Percentiles rank a stretch among this genome's conserved stretches.
These are phyloP conservation scores for Elymus sibiricus DNA, from an alignment of 176 grass and related monocot genomes.

Conservation along the genomic window DNA sequence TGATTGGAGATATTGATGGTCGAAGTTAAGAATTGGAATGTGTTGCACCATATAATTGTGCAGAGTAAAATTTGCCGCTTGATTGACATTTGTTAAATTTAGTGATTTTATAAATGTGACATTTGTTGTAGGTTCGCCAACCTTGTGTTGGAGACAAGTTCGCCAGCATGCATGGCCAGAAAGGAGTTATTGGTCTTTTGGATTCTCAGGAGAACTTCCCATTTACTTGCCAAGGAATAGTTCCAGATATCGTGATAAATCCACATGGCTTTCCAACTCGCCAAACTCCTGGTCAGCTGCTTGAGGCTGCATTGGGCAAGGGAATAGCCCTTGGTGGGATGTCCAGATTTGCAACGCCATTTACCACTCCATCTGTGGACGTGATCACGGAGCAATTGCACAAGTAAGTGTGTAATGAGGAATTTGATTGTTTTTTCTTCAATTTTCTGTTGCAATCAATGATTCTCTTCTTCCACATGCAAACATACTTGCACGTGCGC, in stretches of 20 bases:
- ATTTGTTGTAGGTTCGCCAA: slow-evolving; percentile 53
- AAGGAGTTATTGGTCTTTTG: slow-evolving; percentile 88
- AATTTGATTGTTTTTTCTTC: neutral
- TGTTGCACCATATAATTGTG: neutral
- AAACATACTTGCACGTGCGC: neutral
- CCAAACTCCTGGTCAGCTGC: slow-evolving; percentile 93
- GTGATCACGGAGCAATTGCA: slow-evolving; percentile 82
- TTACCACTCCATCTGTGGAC: slow-evolving; percentile 75
- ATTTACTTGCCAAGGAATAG: slow-evolving; percentile 80
- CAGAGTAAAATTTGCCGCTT: neutral
- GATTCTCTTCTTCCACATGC: neutral
- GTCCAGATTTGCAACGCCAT: slow-evolving; percentile 81
- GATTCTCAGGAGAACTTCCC: slow-evolving; percentile 95
- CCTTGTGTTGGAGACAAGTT: slow-evolving; percentile 93
- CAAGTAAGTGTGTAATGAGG: slow-evolving; percentile 53
- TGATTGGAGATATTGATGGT: neutral
- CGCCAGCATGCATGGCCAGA: slow-evolving; percentile 96
- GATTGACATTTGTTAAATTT: neutral
- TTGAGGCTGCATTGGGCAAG: slow-evolving; percentile 95
- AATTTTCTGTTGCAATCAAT: neutral
- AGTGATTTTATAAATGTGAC: neutral
- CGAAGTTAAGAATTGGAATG: neutral
- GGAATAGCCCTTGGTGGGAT: slow-evolving; percentile 63
- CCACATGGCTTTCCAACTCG: slow-evolving; percentile 94
- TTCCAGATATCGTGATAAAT: slow-evolving; percentile 95